These are phyloP conservation scores for Clarireedia homoeocarpa DNA, from an alignment of 2,329 filamentous ascomycete genomes.

Conservation along the genomic window DNA sequence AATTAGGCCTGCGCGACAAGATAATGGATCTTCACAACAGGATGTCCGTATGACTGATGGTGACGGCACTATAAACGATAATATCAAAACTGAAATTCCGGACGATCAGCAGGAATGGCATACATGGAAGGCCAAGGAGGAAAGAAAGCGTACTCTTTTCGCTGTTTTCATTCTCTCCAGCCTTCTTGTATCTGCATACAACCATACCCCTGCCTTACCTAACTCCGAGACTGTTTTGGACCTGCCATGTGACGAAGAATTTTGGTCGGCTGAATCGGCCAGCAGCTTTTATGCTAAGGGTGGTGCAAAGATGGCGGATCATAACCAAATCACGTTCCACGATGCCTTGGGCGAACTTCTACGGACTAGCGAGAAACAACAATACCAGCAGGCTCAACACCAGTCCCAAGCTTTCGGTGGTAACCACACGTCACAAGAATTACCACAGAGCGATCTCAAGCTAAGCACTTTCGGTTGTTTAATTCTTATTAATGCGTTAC, in stretches of 20 bases:
- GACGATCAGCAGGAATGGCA: conserved; percentile 73
- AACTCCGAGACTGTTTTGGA: conserved; percentile 91
- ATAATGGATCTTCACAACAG: conserved; percentile 26
- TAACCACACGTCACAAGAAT: conserved; percentile 38
- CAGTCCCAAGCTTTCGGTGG: conserved; percentile 38
- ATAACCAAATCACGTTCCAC: conserved; percentile 71
- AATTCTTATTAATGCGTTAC: conserved; percentile 84
- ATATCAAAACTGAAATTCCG: conserved; percentile 36
- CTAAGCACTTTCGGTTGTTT: conserved; percentile 91
- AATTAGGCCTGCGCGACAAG: conserved; percentile 37
- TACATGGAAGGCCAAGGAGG: conserved; percentile 79
- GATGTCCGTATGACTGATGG: conserved; percentile 44
- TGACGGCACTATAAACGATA: conserved; percentile 42
- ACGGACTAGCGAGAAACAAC: conserved; percentile 60
- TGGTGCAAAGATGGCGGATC: conserved; percentile 59
- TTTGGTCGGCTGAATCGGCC: conserved; percentile 79
- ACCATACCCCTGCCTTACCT: conserved; percentile 81
- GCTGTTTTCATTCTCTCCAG: conserved; percentile 88
- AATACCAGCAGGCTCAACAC: conserved; percentile 47
- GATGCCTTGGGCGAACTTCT: conserved; percentile 74
- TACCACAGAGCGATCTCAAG: conserved; percentile 55
- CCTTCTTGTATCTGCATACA: conserved; percentile 84
- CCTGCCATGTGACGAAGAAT: conserved; percentile 85
- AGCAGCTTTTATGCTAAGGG: conserved; percentile 74
- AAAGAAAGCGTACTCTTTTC: conserved; percentile 88